These are phyloP conservation scores for Craspedostauros australis DNA, from an alignment of 108 stramenopile species.

Conservation along the genomic window DNA sequence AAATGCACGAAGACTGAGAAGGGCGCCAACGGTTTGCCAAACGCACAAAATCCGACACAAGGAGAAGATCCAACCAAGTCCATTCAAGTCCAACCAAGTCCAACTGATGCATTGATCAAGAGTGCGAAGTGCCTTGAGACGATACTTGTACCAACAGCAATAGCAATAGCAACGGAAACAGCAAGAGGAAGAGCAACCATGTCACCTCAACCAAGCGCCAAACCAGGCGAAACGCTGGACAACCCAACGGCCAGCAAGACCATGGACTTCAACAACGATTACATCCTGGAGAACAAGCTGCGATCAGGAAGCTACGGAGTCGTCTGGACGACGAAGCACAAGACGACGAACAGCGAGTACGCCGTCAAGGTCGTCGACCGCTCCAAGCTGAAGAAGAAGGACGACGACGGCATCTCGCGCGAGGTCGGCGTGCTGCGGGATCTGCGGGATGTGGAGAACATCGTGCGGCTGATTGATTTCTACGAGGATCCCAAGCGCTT, in stretches of 20 bases:
- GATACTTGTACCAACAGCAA: neutral
- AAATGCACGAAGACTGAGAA: no score
- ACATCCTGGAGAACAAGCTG: slow-evolving; percentile 37
- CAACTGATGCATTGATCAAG: no score
- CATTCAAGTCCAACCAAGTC: no score
- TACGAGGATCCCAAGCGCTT: slow-evolving; percentile 57
- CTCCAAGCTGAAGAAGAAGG: slow-evolving; percentile 33
- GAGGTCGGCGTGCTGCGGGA: slow-evolving; percentile 61
- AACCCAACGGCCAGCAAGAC: neutral
- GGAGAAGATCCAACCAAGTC: no score
- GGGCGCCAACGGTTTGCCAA: no score
- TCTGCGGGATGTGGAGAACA: slow-evolving; percentile 31
- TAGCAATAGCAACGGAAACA: neutral
- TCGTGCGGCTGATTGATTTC: slow-evolving; percentile 78
- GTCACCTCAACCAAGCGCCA: slow-evolving; percentile 4
- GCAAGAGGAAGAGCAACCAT: neutral
- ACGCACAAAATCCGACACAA: no score
- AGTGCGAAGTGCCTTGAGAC: no score
- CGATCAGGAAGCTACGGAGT: slow-evolving; percentile 63
- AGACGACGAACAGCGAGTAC: slow-evolving; percentile 24
- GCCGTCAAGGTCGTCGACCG: slow-evolving; percentile 72
- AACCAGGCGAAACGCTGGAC: slow-evolving; percentile 15
- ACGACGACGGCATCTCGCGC: slow-evolving; percentile 42
- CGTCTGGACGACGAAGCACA: slow-evolving; percentile 52
- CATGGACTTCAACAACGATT: slow-evolving; percentile 37